Evolutionary conservation across 1,284 basidiomycete species (phyloP).

Genomic region (Sphagnurus paluster): DNA sequence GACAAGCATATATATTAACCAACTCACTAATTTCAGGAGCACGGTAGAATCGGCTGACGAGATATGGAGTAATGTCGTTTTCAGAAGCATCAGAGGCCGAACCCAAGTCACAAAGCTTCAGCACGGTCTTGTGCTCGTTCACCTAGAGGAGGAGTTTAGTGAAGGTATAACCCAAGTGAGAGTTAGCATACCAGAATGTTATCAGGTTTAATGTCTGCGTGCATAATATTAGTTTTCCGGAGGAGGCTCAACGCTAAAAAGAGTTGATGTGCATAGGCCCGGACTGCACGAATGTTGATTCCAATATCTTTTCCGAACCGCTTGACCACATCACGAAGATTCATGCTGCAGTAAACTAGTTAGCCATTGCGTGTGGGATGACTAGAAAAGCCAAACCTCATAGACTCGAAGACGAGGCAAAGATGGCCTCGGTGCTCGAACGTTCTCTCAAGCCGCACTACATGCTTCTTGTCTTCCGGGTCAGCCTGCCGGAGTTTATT

Average conservation of each 20-base stretch:
- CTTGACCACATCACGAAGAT: constrained; percentile 96
- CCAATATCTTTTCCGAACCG: constrained; percentile 99
- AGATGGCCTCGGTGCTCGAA: constrained; percentile 98
- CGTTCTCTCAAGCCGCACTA: constrained; percentile 87
- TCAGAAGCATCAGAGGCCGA: constrained; percentile 93
- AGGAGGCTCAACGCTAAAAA: constrained; percentile 87
- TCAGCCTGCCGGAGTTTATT: constrained; percentile 87
- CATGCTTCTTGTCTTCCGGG: constrained; percentile 95
- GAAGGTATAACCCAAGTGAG: background rate
- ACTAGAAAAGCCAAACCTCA: constrained; percentile 61
- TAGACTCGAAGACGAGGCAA: constrained; percentile 93
- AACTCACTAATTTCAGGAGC: constrained; percentile 95
- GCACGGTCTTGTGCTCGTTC: constrained; percentile 89
- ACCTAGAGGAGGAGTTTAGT: constrained; percentile 52
- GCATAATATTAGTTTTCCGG: constrained; percentile 90
- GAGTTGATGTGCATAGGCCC: constrained; percentile 96
- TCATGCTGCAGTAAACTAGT: constrained; percentile 69
- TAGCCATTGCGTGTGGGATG: constrained; percentile 1
- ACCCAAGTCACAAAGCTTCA: constrained; percentile 97
- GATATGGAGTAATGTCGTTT: constrained; percentile 97
- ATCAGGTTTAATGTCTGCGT: constrained; percentile 98
- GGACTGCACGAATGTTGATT: constrained; percentile 94
- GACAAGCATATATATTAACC: constrained; percentile 7
- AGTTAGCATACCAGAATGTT: constrained; percentile 76
- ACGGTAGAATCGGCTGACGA: constrained; percentile 97